Base-by-base conservation (phyloP, 768 basidiomycete species). In the Tricholoma furcatifolium region DNA sequence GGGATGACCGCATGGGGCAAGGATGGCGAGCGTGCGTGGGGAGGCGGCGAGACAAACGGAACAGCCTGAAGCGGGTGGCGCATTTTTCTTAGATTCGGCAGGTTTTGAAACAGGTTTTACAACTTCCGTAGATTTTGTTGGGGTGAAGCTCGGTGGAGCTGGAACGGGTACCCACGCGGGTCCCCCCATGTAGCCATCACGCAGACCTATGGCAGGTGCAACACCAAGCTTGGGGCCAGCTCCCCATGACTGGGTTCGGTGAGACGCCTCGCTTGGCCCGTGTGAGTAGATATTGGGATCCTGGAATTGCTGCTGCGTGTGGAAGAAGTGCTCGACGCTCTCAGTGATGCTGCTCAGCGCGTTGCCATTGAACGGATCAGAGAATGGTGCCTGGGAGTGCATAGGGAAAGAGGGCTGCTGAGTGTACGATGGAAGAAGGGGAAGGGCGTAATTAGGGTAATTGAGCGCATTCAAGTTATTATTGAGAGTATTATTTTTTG, bases 1-100 rank as follows among this genome's bases (percentile, higher is more conserved):
- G 1, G 85, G 77, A 65, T 93, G 91, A 6, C 71, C 65, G 67
- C 91, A 93, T 0, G 91, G 91, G 20, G 80, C 76, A 17, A 93
- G 78, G 55, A 88, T 74, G 1, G 85, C 90, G 34, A 90, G 73
- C 60, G 71, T 70, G 27, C 66, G 52, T 11, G 72, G 72, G 24
- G 67, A 59, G 36, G 67, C 61, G 36, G 70, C 72, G 20, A 84
- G 80, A 57, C 87, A 89, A 21, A 88, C 85, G 15, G 86, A 83
- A 58, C 88, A 90, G 10, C 75, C 70, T 12, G 70, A 67, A 17
- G 47, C 21, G 8, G 50, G 44, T 9, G 54, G 17, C 20, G 48
- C 18, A 15, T 20, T 27, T 40, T 54, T 52, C 48, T 54, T 50
- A n/a, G 46, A 17, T 43, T 46, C 53, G 2, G 48, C 15, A 34